Evolutionary conservation across 2,329 filamentous ascomycete genomes (phyloP), one percentile per base, ranked within the genome.

Genomic region (Orbilia javanica): DNA sequence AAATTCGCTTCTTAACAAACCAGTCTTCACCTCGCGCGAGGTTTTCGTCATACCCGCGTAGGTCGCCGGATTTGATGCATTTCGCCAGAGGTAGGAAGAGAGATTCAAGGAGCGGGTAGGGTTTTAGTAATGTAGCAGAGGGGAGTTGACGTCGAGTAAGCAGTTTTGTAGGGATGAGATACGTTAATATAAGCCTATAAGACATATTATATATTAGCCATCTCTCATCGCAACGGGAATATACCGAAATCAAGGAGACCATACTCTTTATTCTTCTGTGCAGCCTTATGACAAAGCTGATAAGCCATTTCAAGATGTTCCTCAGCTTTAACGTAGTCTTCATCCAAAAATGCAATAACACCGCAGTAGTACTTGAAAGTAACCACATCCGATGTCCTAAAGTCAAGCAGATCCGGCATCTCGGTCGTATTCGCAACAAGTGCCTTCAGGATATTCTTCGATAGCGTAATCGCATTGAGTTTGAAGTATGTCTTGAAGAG

Each of bases 401-500:
- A 99, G 13, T 88, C 86, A 15, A 91, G 88, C 31, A 97, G 86
- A 0, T 89, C 86, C 0, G 96, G 96, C 86, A 99, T 91, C 82
- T 99, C 95, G 52, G 89, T 88, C 77, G 87, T 86, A 68, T 92
- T 91, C 11, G 94, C 94, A 55, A 91, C 88, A 57, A 99, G 87
- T 0, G 93, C 94, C 80, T 91, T 93, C 55, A 99, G 87, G 62
- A 98, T 91, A 80, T 96, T 97, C 83, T 96, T 94, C 18, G 91
- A 97, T 20, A 98, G 87, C n/a, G 90, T 90, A 72, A 96, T 91
- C 36, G 92, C 93, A 85, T 97, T 97, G 79, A 98, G 87, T 86
- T 93, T 96, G 87, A 99, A 99, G 84, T 98, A 97, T 0, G 94
- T 98, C 85, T 98, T 98, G 89, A 99, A 99, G 13, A 97, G 87